Base-by-base conservation (phyloP, 129 eudicot genomes). In the Flaveria bidentis region DNA sequence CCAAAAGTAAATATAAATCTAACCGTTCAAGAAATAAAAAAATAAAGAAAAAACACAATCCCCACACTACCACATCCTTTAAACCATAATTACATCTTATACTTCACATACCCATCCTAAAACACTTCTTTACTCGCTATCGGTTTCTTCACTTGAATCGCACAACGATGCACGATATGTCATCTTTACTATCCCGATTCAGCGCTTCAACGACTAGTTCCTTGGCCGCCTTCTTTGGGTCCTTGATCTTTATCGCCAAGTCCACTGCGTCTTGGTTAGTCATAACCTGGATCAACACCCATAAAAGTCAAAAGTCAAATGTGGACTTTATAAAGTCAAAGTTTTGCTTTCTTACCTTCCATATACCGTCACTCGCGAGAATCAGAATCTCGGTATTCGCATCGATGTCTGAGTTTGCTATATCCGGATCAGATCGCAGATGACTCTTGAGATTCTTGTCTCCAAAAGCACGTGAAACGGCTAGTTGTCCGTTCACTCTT, bases 401-500 rank as follows among this genome's bases (percentile, higher is more conserved):
- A 57, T 88, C 89, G 18, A 91, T 73, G 52, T 85, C 84, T 9
- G 83, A 87, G 58, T 80, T 78, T 44, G 70, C 75, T 11, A 91
- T 73, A 23, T 91, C 95, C 5, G 97, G 97, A 79, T 91, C 97
- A 6, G 84, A 88, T 3, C 95, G 82, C 7, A 91, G 60, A 84
- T 91, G 97, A 14, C 69, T 53, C 78, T 91, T 91, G 78, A 91
- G 86, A 83, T 88, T 88, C 81, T 85, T 88, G 86, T 91, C 95
- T 68, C 97, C 97, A 47, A 91, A 91, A 73, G 97, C 97, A 71
- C 97, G 97, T 25, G 97, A 88, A 57, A 91, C 97, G 4, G 97
- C 97, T 52, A 91, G 83, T 46, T 91, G 97, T 26, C 97, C 95
- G 6, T 91, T 85, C 75, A 91, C 97, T 73, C 97, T 66, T 26